Evolutionary conservation across 768 basidiomycete species (phyloP), one percentile per base, ranked within the genome.

Genomic region (Dentipellis sp.): DNA sequence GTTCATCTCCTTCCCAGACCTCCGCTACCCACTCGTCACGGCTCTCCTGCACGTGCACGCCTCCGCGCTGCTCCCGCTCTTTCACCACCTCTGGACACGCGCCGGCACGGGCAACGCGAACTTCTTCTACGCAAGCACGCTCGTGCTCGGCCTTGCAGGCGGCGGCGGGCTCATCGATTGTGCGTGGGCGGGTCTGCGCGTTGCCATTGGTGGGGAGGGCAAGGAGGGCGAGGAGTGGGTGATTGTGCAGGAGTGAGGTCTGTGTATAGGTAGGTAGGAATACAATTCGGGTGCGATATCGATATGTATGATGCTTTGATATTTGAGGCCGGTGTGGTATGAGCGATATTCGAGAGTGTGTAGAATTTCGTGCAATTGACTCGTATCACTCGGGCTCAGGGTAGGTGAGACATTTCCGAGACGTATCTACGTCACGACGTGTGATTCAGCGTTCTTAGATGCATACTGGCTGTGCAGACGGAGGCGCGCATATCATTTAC

Each of bases 81-180:
- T 98, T 69, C 84, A 95, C 65, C 80, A 90, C 57, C 74, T 98
- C 1, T 99, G 97, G 95, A 79, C 97, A 6, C 76, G 75, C 9
- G 87, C 92, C 56, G 94, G 93, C 1, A 90, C 92, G 5, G 97
- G 93, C 2, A 98, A 99, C 65, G 94, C 95, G 48, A 98, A 98
- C 68, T 99, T 99, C 72, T 97, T 91, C 72, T 99, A 98, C 64
- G 97, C 97, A 0, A 85, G 88, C 3, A 97, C 94, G 2, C 75
- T 98, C 58, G 95, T 99, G 14, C 93, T 94, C 68, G 94, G 92
- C 0, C 78, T 93, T 60, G 88, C 85, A 2, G 87, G 90, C 60
- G 93, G 91, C 0, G 80, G 88, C n/a, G 86, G 86, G 16, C 64
- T 94, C 11, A 74, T 92, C 2, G 95, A 97, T 65, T 82, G 81